These are phyloP conservation scores for Neurospora discreta DNA, from an alignment of 495 filamentous ascomycete species.

Conservation along the genomic window DNA sequence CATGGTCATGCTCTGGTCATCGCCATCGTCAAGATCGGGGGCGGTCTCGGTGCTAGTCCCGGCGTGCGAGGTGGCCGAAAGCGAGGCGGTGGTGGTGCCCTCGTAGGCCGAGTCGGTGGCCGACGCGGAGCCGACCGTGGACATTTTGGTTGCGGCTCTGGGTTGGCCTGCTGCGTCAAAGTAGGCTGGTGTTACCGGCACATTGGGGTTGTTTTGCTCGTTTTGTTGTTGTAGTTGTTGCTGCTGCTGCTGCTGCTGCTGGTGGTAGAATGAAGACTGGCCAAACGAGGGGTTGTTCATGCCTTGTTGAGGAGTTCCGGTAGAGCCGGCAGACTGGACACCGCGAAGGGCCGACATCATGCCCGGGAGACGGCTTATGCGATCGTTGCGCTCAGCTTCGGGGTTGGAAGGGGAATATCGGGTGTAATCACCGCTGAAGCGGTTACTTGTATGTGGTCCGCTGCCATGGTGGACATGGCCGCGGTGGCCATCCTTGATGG, in stretches of 20 bases:
- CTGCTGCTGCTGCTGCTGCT: not conserved
- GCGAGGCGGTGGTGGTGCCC: constrained; percentile 38
- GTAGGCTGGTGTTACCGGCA: constrained; percentile 43
- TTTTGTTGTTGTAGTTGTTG: constrained; percentile 8
- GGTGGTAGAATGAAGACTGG: not conserved
- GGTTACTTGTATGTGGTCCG: constrained; percentile 1
- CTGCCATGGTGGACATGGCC: constrained; percentile 47
- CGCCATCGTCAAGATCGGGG: constrained; percentile 26
- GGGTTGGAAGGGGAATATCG: constrained; percentile 56
- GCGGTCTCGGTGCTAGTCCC: constrained; percentile 47
- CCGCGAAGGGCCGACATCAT: constrained; percentile 59
- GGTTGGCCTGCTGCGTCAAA: constrained; percentile 59
- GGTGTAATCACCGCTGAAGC: constrained; percentile 40
- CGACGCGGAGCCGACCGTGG: constrained; percentile 78
- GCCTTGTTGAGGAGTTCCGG: constrained; percentile 16
- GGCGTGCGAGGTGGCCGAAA: constrained; percentile 19
- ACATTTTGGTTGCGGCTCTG: constrained; percentile 46
- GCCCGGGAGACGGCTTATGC: constrained; percentile 82
- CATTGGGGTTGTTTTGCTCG: constrained; percentile 17
- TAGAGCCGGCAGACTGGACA: constrained; percentile 13
- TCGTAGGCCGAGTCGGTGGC: constrained; percentile 57
- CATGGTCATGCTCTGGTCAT: constrained; percentile 35
- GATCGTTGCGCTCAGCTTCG: constrained; percentile 85
- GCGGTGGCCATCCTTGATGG: constrained; percentile 87
- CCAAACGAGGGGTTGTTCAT: not conserved